Base-by-base conservation (phyloP, 2,329 filamentous ascomycete genomes). In the Colletotrichum costaricense region DNA sequence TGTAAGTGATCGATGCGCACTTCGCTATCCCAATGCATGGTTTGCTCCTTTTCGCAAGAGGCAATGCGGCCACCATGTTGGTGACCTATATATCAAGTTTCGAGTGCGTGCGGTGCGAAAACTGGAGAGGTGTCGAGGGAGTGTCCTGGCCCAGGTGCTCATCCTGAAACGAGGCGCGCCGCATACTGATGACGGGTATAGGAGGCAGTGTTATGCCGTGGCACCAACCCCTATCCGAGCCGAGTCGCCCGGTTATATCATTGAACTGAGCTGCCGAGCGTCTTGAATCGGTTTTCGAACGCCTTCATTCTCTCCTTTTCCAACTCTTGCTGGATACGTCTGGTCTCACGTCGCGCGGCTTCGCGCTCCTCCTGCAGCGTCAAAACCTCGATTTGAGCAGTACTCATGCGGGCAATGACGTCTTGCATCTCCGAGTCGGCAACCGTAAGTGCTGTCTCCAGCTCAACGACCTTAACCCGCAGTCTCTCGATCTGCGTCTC, bases 351-450 rank as follows among this genome's bases (percentile, higher is more conserved):
- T 77, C 94, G 89, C 26, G 94, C 93, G 76, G 92, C 91, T 79
- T 97, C 94, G 77, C 91, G 88, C 82, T 93, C 90, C 76, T 91
- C 90, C 81, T 95, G 94, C 60, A 97, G 86, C 80, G 94, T 93
- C 78, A 93, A 91, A 58, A 97, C 94, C 83, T 95, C 93, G 75
- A 96, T 93, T 84, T 97, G 94, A 30, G 94, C 93, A 77, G 88
- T 86, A 83, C 94, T 95, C 92, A 97, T 96, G 77, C 91, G 89
- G 73, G 91, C 88, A 19, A 97, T 92, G 6, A 97, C 94, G 79
- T 94, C 92, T 79, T 94, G 91, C 93, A 97, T 95, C 83, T 96
- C 94, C 59, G 86, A 88, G 79, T 97, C 94, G 12, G 83, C 81
- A 46, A 84, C 81, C 9, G 81, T 81, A 3, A 84, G 81, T 19